phyloP scores from a whole-genome alignment of 305 asterid species.

The Fraxinus albicans region DNA sequence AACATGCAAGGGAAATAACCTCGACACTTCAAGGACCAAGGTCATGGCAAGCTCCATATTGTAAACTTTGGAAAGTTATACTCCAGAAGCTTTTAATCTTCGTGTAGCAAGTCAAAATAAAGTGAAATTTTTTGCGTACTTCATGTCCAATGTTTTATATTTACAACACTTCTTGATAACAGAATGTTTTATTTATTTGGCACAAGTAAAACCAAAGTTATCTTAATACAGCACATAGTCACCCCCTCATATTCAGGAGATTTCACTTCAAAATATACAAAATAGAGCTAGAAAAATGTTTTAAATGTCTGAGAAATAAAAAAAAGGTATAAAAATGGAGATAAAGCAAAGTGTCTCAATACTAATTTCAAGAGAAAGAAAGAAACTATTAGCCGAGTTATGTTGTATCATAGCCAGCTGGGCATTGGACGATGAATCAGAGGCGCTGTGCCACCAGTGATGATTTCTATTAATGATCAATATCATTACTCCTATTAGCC shows the following conservation, averaged over 20 bases:
- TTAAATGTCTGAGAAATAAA: neutral
- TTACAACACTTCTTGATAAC: neutral
- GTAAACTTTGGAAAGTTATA: neutral
- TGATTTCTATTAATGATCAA: neutral
- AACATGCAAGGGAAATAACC: neutral
- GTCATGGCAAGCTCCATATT: neutral
- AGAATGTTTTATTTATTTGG: neutral
- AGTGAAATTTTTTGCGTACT: neutral
- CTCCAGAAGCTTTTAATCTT: neutral
- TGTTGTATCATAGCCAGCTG: neutral
- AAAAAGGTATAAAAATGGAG: neutral
- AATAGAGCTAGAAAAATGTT: neutral
- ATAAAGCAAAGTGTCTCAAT: neutral
- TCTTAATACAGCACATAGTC: neutral
- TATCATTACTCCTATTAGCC: neutral
- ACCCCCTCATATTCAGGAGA: neutral
- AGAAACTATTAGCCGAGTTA: neutral
- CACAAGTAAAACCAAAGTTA: neutral
- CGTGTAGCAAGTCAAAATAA: neutral
- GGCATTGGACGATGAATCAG: neutral
- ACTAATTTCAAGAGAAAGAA: neutral
- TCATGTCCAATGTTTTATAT: neutral
- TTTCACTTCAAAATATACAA: neutral
- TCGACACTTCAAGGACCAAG: neutral
- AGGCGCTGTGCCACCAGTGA: neutral